Conservation (phyloP, 176 grass and related monocot species). For the Triticum turgidum region DNA sequence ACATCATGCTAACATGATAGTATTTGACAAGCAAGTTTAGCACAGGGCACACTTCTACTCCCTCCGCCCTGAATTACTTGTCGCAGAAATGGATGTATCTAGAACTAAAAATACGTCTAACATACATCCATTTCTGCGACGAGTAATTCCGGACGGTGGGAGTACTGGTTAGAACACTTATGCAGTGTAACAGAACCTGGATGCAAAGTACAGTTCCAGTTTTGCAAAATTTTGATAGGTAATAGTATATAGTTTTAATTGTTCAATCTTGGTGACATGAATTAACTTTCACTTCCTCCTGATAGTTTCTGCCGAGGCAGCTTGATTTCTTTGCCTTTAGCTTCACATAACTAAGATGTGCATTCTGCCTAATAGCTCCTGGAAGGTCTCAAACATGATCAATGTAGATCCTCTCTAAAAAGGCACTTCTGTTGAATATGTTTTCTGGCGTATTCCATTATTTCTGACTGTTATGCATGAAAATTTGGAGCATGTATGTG, state of each 20-base stretch:
- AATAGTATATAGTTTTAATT: background rate
- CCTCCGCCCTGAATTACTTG: no score
- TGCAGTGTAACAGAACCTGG: background rate
- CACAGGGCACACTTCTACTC: background rate
- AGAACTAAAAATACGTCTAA: no score
- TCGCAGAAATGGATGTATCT: no score
- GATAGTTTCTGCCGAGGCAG: background rate
- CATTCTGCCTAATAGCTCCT: background rate
- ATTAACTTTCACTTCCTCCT: background rate
- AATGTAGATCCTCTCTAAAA: background rate
- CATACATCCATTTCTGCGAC: no score
- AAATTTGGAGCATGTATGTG: background rate
- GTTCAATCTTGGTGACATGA: background rate
- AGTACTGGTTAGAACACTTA: background rate
- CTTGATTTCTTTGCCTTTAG: constrained; percentile 1
- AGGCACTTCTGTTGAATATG: background rate
- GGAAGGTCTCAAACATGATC: background rate
- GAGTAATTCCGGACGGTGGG: no score
- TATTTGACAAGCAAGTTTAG: background rate
- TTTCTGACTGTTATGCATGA: background rate
- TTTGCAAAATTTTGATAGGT: background rate
- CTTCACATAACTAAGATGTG: background rate
- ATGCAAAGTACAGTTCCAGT: background rate
- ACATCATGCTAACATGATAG: background rate
- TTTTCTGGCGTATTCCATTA: background rate